These are phyloP conservation scores for Globisporangium barbulae DNA, from an alignment of 352 stramenopile genomes.

Conservation along the genomic window DNA sequence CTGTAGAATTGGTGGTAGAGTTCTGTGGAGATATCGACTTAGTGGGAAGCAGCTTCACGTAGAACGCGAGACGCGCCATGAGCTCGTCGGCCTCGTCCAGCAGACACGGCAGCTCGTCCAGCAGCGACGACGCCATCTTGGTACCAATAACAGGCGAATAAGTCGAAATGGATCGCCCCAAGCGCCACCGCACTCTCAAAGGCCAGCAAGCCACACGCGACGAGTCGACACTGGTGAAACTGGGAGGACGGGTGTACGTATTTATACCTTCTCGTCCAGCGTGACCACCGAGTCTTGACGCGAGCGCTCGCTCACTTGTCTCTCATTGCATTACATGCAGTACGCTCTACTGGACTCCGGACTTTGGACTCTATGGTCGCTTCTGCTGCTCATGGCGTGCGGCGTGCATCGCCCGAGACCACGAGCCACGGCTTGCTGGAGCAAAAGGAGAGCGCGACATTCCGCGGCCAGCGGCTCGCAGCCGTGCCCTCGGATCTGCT, in stretches of 20 bases:
- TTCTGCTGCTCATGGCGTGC: neutral
- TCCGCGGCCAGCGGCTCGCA: slow-evolving; percentile 31
- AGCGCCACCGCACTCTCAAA: neutral
- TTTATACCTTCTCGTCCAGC: neutral
- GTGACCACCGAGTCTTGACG: neutral
- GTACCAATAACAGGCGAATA: too few species aligned
- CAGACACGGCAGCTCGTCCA: slow-evolving; percentile 63
- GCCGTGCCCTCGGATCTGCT: slow-evolving; percentile 46
- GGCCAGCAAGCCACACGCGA: neutral
- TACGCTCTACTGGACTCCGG: too few species aligned
- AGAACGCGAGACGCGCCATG: slow-evolving; percentile 41
- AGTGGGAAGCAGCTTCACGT: slow-evolving; percentile 14
- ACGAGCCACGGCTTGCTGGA: slow-evolving; percentile 12
- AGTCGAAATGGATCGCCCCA: neutral
- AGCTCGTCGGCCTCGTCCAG: slow-evolving; percentile 60
- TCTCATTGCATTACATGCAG: neutral
- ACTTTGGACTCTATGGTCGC: neutral
- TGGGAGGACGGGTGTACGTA: neutral
- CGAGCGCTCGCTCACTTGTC: neutral
- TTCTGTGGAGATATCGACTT: neutral
- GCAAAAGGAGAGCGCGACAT: slow-evolving; percentile 36
- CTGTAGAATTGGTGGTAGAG: neutral
- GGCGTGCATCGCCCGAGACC: neutral
- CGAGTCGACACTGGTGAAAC: neutral
- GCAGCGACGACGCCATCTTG: slow-evolving; percentile 45